phyloP scores from a whole-genome alignment of 1,139 yeast species.

The Arxiozyma bovina region DNA sequence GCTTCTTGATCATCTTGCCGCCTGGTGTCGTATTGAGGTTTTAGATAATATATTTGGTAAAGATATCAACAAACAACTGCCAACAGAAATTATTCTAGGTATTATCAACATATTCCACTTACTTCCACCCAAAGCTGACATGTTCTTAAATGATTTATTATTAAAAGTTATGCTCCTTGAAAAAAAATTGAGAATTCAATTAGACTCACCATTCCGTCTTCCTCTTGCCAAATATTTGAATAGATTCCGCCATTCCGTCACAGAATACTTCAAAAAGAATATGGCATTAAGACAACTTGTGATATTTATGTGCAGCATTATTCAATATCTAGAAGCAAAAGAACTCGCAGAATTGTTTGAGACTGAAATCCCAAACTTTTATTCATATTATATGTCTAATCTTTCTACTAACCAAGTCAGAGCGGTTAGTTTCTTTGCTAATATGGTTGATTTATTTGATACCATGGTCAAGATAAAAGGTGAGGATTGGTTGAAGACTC shows the following conservation, averaged over 20 bases:
- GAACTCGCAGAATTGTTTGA: slow-evolving; percentile 49
- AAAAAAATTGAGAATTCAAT: slow-evolving; percentile 74
- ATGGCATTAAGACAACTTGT: slow-evolving; percentile 59
- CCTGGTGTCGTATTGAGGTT: slow-evolving; percentile 88
- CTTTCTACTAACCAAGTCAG: slow-evolving; percentile 28
- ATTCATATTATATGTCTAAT: slow-evolving; percentile 23
- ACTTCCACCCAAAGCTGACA: slow-evolving; percentile 84
- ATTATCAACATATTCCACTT: slow-evolving; percentile 86
- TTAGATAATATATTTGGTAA: slow-evolving; percentile 35
- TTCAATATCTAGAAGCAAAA: slow-evolving; percentile 41
- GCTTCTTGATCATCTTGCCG: slow-evolving; percentile 83
- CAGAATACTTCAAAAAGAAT: slow-evolving; percentile 60
- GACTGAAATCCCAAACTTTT: slow-evolving; percentile 39
- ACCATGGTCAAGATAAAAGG: slow-evolving; percentile 46
- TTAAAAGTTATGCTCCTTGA: slow-evolving; percentile 71
- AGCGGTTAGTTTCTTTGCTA: slow-evolving; percentile 41
- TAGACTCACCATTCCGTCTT: slow-evolving; percentile 80
- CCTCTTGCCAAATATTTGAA: slow-evolving; percentile 85
- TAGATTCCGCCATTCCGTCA: slow-evolving; percentile 69
- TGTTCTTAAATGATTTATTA: slow-evolving; percentile 82
- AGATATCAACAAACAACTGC: slow-evolving; percentile 55
- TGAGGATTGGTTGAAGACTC: slow-evolving; percentile 51
- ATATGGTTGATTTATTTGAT: slow-evolving; percentile 55
- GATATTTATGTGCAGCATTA: slow-evolving; percentile 28
- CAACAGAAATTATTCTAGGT: slow-evolving; percentile 79